phyloP scores from a whole-genome alignment of 2,329 filamentous ascomycete species.

The Cladobotryum mycophilum region DNA sequence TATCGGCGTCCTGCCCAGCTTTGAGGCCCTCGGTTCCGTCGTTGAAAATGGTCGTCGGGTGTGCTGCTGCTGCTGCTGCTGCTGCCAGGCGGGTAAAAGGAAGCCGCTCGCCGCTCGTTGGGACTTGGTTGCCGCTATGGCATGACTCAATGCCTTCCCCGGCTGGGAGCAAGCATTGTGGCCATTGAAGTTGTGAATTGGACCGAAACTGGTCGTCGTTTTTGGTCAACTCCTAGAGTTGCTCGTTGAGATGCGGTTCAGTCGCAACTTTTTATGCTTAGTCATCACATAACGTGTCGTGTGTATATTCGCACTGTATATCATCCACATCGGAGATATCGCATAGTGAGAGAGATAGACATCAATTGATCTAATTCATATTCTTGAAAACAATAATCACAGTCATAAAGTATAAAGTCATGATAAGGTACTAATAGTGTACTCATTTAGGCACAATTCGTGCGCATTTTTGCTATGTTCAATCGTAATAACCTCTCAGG shows the following conservation, averaged over 20 bases:
- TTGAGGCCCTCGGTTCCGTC: slow-evolving; percentile 61
- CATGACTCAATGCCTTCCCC: slow-evolving; percentile 54
- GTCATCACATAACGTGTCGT: slow-evolving; percentile 9
- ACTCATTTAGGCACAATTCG: not conserved
- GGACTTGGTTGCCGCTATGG: slow-evolving; percentile 39
- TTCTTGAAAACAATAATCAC: not conserved
- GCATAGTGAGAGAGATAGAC: not conserved
- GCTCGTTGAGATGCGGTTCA: not conserved
- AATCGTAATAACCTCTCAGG: not conserved
- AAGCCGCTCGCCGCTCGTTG: not conserved
- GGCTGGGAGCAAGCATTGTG: slow-evolving; percentile 59
- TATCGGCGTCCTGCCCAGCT: slow-evolving; percentile 77
- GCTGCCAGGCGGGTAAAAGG: not conserved
- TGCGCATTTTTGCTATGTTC: not conserved
- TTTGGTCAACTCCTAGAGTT: not conserved
- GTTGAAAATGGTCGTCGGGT: slow-evolving; percentile 69
- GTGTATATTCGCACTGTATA: no score
- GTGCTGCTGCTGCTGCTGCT: slow-evolving; percentile 34
- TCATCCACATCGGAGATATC: no score
- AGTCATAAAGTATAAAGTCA: not conserved
- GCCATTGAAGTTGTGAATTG: slow-evolving; percentile 23
- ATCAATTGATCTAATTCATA: not conserved
- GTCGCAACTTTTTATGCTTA: slow-evolving; percentile 15
- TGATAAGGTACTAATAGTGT: not conserved
- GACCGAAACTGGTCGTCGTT: no score